Conservation (phyloP, 805 yeast genomes). For the Metschnikowia lachancei region DNA sequence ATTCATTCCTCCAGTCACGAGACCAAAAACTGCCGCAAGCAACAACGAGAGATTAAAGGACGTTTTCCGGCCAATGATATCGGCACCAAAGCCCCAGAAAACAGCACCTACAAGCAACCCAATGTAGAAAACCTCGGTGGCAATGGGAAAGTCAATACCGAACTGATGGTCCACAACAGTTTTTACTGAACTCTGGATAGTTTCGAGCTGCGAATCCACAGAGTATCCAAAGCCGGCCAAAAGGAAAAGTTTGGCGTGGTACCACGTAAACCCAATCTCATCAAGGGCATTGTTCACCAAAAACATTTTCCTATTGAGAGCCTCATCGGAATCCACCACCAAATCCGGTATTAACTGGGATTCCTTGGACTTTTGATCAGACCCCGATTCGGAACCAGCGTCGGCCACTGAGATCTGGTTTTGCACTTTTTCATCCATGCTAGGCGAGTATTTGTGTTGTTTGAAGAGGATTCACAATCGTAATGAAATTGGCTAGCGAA, state of each 20-base stretch:
- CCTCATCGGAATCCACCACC: conserved; percentile 23
- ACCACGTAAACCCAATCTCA: conserved; percentile 60
- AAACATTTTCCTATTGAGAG: conserved; percentile 39
- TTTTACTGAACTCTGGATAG: conserved; percentile 46
- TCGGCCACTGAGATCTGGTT: not conserved
- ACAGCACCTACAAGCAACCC: conserved; percentile 54
- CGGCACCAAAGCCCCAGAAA: conserved; percentile 56
- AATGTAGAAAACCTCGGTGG: conserved; percentile 45
- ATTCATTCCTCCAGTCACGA: conserved; percentile 52
- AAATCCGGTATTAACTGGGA: not conserved
- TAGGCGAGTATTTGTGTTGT: too few relatives aligned
- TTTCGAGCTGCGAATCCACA: conserved; percentile 41
- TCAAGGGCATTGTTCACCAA: conserved; percentile 54
- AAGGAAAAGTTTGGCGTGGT: conserved; percentile 48
- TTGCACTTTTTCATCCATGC: not conserved
- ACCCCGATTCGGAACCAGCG: not conserved
- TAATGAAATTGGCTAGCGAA: too few relatives aligned
- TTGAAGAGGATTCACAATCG: too few relatives aligned
- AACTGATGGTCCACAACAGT: conserved; percentile 49
- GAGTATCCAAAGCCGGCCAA: conserved; percentile 57
- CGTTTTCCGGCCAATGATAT: conserved; percentile 50
- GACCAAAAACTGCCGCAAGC: conserved; percentile 49
- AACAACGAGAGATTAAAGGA: conserved; percentile 52
- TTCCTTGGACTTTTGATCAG: not conserved
- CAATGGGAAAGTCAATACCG: conserved; percentile 41